A percentile compares a stretch with the other conserved stretches of the same genome.
Evolutionary conservation across 2,329 filamentous ascomycete species (phyloP).

Genomic region (Trichoderma koningii): DNA sequence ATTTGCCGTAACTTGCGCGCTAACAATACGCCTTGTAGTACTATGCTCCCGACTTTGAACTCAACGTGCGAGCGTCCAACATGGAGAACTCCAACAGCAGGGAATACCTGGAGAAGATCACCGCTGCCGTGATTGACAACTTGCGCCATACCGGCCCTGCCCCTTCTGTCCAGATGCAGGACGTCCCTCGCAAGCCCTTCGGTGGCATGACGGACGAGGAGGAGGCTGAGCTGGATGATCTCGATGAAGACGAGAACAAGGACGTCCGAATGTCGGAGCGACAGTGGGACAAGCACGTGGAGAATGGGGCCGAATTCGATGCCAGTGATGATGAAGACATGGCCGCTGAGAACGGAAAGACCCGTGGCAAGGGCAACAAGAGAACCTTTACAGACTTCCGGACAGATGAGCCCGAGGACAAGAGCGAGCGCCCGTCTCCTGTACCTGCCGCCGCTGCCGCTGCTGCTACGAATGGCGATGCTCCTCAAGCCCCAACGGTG

Average conservation of each 20-base stretch:
- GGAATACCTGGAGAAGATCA: constrained; percentile 80
- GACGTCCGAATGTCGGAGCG: constrained; percentile 81
- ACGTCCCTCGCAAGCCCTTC: constrained; percentile 65
- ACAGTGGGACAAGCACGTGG: constrained; percentile 76
- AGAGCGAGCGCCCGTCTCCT: constrained; percentile 45
- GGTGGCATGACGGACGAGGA: constrained; percentile 67
- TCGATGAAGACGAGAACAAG: constrained; percentile 84
- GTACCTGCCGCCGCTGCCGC: constrained; percentile 37
- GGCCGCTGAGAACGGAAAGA: constrained; percentile 70
- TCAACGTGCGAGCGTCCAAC: constrained; percentile 85
- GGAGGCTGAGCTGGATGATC: constrained; percentile 64
- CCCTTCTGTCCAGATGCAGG: constrained; percentile 89
- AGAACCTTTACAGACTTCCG: constrained; percentile 56
- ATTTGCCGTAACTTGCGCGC: constrained; percentile 4
- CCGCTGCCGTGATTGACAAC: constrained; percentile 80
- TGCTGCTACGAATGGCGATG: constrained; percentile 40
- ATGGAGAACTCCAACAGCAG: constrained; percentile 89
- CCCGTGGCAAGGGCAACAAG: constrained; percentile 50
- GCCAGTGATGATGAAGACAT: constrained; percentile 90
- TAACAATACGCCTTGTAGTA: constrained; percentile 58
- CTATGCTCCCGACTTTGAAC: constrained; percentile 85
- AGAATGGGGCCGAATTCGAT: constrained; percentile 77
- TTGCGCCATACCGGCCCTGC: constrained; percentile 81
- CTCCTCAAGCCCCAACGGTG: constrained; percentile 34
- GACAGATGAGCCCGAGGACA: constrained; percentile 45